Conservation (phyloP, 371 early-diverging fungal species). For the Rhizopus sp. region DNA sequence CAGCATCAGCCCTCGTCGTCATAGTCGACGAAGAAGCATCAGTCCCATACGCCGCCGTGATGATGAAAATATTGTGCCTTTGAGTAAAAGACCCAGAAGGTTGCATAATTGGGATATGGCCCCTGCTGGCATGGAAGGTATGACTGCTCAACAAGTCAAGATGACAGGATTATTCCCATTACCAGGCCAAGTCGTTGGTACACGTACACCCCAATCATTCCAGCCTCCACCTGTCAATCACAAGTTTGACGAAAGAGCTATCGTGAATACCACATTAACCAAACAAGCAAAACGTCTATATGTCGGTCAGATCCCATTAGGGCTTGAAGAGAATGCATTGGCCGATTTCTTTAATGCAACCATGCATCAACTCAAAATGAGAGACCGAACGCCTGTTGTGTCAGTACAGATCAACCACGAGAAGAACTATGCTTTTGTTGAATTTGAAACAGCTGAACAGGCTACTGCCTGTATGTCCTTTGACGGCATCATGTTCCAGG, state of each 20-base stretch:
- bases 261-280: constrained; percentile 38
- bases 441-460: constrained; percentile 74
- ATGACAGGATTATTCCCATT: constrained; percentile 90
- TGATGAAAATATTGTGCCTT: constrained; percentile 64
- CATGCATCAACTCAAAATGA: constrained; percentile 71
- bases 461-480: constrained; percentile 90
- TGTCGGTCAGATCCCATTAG: constrained; percentile 90
- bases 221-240: constrained; percentile 35
- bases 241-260: constrained; percentile 14
- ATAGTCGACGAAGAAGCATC: constrained; percentile 48
- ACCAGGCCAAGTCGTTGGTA: constrained; percentile 82
- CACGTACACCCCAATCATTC: constrained; percentile 62
- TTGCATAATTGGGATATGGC: constrained; percentile 93
- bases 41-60: constrained; percentile 41
- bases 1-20: constrained; percentile 43
- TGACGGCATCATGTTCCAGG: constrained; percentile 88
- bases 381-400: constrained; percentile 67
- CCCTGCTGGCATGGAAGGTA: constrained; percentile 90
- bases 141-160: constrained; percentile 90
- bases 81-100: constrained; percentile 80
- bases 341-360: constrained; percentile 87
- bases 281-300: constrained; percentile 88
- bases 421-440: constrained; percentile 94
- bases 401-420: constrained; percentile 89
- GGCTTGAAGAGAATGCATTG: constrained; percentile 75